phyloP scores from a whole-genome alignment of 2,329 filamentous ascomycete genomes.

The Scytalidium sp. region DNA sequence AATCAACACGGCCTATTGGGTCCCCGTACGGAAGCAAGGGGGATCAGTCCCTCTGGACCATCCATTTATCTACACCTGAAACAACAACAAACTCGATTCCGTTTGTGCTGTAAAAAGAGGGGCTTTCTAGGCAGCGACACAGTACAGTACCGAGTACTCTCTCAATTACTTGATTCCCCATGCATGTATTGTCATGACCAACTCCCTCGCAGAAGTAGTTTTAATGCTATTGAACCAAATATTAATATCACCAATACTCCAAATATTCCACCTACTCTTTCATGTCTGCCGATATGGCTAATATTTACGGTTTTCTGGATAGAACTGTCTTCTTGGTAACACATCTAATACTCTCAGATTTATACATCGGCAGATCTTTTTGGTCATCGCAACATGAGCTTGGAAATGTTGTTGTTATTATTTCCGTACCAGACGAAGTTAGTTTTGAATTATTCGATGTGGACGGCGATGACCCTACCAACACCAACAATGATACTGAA shows the following conservation, averaged over 20 bases:
- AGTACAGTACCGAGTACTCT: background rate
- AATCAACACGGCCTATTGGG: too few relatives aligned
- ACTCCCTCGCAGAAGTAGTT: too few relatives aligned
- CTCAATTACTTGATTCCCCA: background rate
- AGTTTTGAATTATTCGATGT: background rate
- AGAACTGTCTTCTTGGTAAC: background rate
- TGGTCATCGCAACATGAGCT: background rate
- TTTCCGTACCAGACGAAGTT: too few relatives aligned
- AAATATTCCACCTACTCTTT: background rate
- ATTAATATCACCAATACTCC: background rate
- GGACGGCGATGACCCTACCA: background rate
- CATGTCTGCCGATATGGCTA: background rate
- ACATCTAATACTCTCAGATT: background rate
- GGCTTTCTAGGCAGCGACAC: background rate
- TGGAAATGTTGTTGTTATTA: background rate
- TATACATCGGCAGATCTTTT: background rate
- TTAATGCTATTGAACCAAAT: background rate
- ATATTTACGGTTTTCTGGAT: background rate
- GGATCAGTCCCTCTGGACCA: background rate
- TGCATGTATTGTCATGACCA: too few relatives aligned
- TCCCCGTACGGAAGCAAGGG: background rate
- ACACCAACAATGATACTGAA: background rate
- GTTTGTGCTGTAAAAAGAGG: background rate
- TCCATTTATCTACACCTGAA: background rate
- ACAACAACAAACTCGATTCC: background rate